phyloP scores from a whole-genome alignment of 2,329 filamentous ascomycete genomes.

The Phoma sp. region DNA sequence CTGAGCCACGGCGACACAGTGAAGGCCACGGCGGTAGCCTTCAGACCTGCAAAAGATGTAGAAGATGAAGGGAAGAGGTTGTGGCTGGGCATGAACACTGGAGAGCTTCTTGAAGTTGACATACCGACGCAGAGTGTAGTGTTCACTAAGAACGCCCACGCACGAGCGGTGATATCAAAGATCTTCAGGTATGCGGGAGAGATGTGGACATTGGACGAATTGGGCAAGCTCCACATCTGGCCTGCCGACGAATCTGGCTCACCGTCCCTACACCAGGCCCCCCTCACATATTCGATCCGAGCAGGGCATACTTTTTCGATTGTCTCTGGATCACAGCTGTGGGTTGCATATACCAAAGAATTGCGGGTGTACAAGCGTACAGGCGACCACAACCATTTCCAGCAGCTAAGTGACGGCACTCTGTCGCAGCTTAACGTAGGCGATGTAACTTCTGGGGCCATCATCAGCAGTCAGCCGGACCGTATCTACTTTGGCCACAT shows the following conservation, averaged over 20 bases:
- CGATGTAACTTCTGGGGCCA: conserved; percentile 84
- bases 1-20: conserved; percentile 83
- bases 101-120: conserved; percentile 90
- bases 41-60: conserved; percentile 80
- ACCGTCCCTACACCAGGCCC: conserved; percentile 75
- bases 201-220: conserved; percentile 92
- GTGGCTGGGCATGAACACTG: conserved; percentile 89
- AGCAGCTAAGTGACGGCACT: conserved; percentile 76
- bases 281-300: conserved; percentile 77
- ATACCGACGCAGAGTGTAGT: conserved; percentile 74
- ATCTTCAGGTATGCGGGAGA: conserved; percentile 88
- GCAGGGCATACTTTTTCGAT: conserved; percentile 88
- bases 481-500: conserved; percentile 88
- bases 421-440: conserved; percentile 75
- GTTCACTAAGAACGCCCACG: conserved; percentile 74
- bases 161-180: conserved; percentile 77
- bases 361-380: conserved; percentile 83
- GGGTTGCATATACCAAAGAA: conserved; percentile 87
- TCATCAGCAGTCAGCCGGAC: conserved; percentile 74
- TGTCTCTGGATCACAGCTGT: conserved; percentile 81
- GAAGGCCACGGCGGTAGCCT: conserved; percentile 79
- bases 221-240: conserved; percentile 87
- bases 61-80: conserved; percentile 80
- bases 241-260: conserved; percentile 75
- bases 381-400: conserved; percentile 68